phyloP scores from a whole-genome alignment of 2,329 filamentous ascomycete species.

The Aspergillus tubingensis region DNA sequence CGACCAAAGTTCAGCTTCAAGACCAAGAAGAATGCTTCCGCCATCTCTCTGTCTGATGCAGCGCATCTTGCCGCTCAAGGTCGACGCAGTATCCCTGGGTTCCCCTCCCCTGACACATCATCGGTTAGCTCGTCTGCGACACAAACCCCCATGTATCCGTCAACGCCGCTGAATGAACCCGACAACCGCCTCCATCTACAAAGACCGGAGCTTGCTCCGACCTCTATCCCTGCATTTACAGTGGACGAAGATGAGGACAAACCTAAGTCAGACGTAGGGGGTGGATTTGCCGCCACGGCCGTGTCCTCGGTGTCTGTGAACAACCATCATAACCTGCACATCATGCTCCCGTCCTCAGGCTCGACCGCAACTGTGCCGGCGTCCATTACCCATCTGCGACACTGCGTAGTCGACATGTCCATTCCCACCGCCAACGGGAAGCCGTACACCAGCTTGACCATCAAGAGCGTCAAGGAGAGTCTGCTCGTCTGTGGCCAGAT shows the following conservation, averaged over 20 bases:
- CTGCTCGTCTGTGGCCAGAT: constrained; percentile 79
- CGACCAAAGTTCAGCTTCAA: constrained; percentile 85
- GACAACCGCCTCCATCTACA: constrained; percentile 34
- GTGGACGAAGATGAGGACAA: constrained; percentile 25
- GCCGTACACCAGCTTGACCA: constrained; percentile 69
- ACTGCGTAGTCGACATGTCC: constrained; percentile 80
- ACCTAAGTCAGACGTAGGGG: constrained; percentile 26
- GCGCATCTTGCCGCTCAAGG: constrained; percentile 56
- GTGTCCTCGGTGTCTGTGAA: constrained; percentile 64
- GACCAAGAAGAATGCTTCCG: constrained; percentile 56
- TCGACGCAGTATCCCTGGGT: constrained; percentile 47
- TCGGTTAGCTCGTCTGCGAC: constrained; percentile 43
- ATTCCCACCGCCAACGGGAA: constrained; percentile 58
- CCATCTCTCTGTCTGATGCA: constrained; percentile 59
- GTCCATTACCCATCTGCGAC: constrained; percentile 67
- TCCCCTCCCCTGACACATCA: constrained; percentile 44
- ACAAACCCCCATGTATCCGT: constrained; percentile 39
- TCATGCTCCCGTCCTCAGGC: constrained; percentile 73
- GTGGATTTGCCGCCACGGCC: constrained; percentile 55
- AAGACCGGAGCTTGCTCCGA: constrained; percentile 39
- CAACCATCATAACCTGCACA: constrained; percentile 68
- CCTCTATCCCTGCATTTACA: constrained; percentile 33
- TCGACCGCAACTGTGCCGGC: constrained; percentile 72
- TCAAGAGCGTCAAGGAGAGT: constrained; percentile 70
- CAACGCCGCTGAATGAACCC: constrained; percentile 40